Evolutionary conservation across 1,139 yeast genomes (phyloP), one percentile per base, ranked within the genome.

Genomic region (Candida buenavistaensis): DNA sequence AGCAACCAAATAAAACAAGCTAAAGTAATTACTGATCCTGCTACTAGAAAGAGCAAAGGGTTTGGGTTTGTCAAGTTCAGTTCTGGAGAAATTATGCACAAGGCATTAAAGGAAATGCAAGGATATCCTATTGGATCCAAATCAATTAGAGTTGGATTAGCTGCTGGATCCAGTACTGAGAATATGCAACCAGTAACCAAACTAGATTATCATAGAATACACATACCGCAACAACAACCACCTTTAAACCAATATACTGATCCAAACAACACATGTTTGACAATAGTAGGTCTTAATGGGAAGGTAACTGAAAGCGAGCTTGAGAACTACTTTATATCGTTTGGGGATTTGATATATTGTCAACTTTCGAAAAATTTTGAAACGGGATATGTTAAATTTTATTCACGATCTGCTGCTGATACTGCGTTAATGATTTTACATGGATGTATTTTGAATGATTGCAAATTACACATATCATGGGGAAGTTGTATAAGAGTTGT

Each of bases 61-160:
- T 88, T 86, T 61, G 97, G 97, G 1, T 89, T 90, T 59, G 92
- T 89, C n/a, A 74, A 95, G 42, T 88, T 90, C 56, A 65, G 75
- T 28, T 75, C 77, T 38, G 84, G 80, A 46, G 72, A 74, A n/a
- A 86, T 83, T 37, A 83, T 89, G 60, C 80, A 79, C 44, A 68
- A 80, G 30, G 95, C 97, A 0, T 63, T 87, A 26, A 62, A 69
- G 17, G 95, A 86, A 52, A 86, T 87, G 95, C 88, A 85, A 55
- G 96, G 95, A 3, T 70, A 72, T 17, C 69, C 80, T 55, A 63
- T 87, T 28, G 88, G 86, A 33, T 83, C 85, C 10, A 72, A 92
- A 43, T 81, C 89, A 19, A 78, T 90, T 42, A 69, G 94, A 46
- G 89, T 89, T 4, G 71, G 70, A 0, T 43, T 58, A 9, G 68